Conservation (phyloP, 2,329 filamentous ascomycete genomes). For the Ophiosphaerella herpotricha region DNA sequence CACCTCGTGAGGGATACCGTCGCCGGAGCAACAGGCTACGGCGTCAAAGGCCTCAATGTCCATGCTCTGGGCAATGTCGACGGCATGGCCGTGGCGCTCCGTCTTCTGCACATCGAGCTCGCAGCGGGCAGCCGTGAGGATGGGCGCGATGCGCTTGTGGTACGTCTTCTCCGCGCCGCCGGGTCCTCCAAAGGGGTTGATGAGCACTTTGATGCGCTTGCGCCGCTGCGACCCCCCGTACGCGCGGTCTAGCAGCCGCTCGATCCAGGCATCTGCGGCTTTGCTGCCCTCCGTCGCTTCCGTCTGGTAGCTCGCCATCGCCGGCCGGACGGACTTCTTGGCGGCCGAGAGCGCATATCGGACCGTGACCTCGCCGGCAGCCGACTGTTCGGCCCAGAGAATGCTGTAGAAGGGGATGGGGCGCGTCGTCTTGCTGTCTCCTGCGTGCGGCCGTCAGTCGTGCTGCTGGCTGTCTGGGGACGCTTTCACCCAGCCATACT, state of each 20-base stretch:
- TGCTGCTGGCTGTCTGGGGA: not conserved
- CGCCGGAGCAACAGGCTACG: slow-evolving; percentile 86
- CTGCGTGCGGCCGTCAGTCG: slow-evolving; percentile 53
- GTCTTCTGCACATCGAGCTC: slow-evolving; percentile 75
- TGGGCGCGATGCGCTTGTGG: slow-evolving; percentile 74
- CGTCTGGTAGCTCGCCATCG: slow-evolving; percentile 65
- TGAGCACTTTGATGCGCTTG: slow-evolving; percentile 82
- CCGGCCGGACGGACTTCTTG: slow-evolving; percentile 63
- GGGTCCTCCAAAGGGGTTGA: slow-evolving; percentile 90
- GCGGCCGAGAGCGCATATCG: slow-evolving; percentile 68
- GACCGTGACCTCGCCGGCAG: slow-evolving; percentile 65
- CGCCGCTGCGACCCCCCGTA: slow-evolving; percentile 70
- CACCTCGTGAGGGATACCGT: slow-evolving; percentile 88
- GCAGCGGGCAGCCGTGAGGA: slow-evolving; percentile 82
- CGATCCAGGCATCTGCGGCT: slow-evolving; percentile 65
- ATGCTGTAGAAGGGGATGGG: slow-evolving; percentile 80
- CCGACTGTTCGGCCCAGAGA: slow-evolving; percentile 74
- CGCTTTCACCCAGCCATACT: slow-evolving; percentile 16
- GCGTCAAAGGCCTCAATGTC: slow-evolving; percentile 84
- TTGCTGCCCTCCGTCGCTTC: slow-evolving; percentile 58
- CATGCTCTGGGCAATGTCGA: slow-evolving; percentile 73
- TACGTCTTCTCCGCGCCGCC: slow-evolving; percentile 76
- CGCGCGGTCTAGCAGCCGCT: slow-evolving; percentile 67
- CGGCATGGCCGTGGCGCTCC: slow-evolving; percentile 73
- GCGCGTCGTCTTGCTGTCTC: slow-evolving; percentile 55